Evolutionary conservation across 345 rosid genomes (phyloP), one percentile per base, ranked within the genome.

Genomic region (Arabis alpina): DNA sequence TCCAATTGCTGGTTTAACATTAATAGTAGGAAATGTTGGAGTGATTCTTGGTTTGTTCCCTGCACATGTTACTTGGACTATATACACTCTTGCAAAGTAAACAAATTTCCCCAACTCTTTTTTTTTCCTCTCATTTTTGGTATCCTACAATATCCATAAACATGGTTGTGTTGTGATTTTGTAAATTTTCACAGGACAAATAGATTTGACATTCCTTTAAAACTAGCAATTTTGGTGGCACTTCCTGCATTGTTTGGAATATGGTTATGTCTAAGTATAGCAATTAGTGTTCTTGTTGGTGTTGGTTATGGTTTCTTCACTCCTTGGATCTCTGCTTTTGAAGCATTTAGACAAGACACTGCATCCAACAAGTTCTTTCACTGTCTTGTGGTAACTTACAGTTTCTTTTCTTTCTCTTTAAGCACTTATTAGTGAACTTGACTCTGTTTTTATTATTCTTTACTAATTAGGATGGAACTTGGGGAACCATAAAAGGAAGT

Each of bases 271-370:
- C 76, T 92, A 60, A 90, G 95, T 82, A 79, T 90, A 71, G 74
- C 86, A 60, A 80, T 84, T 36, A 93, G 82, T 71, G 77, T 76
- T 68, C 81, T 87, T 68, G 81, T 84, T 56, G 92, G 93, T 51
- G 50, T 93, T 52, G 91, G 90, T n/a, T 88, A 88, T 77, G 96
- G 97, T 2, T 90, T 87, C 78, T 83, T 93, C 76, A 77, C 90
- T 50, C 96, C 96, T 45, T 88, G 96, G 96, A 74, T 90, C 71
- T 83, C 88, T 52, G 77, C 97, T 79, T 90, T 93, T 65, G 87
- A 90, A 74, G 98, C 98, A 65, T 93, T 88, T 51, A 82, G 95
- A 78, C 83, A 80, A 55, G 82, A 80, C 54, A 45, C 83, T 72
- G 83, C 66, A 53, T 83, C 77, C 79, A 84, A 83, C 75, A 90